phyloP scores from a whole-genome alignment of 1,284 basidiomycete species.

The Marasmius oreades region DNA sequence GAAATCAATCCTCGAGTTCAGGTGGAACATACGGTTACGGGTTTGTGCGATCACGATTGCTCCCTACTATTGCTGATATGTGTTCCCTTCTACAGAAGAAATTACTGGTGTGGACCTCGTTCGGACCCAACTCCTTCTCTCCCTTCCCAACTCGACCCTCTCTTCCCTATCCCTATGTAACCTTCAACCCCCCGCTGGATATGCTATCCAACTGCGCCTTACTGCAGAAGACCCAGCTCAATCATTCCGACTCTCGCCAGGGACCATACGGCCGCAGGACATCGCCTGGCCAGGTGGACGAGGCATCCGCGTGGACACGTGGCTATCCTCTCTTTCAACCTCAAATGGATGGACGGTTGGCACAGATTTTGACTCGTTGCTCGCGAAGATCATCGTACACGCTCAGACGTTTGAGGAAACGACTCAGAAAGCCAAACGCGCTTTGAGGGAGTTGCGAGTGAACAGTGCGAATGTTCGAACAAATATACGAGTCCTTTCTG shows the following conservation, averaged over 20 bases:
- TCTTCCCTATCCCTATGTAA: conserved; percentile 19
- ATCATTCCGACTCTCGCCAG: conserved; percentile 32
- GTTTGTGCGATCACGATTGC: conserved; percentile 17
- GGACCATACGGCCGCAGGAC: conserved; percentile 24
- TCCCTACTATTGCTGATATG: neutral
- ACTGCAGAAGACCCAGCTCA: conserved; percentile 35
- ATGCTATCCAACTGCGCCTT: conserved; percentile 36
- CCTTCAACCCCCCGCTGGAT: conserved; percentile 19
- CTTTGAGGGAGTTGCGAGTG: conserved; percentile 28
- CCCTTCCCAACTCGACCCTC: conserved; percentile 21
- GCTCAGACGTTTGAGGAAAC: conserved; percentile 29
- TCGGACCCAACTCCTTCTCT: conserved; percentile 32
- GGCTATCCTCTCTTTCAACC: conserved; percentile 23
- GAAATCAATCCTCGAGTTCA: conserved; percentile 37
- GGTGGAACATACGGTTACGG: conserved; percentile 39
- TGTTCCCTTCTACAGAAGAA: conserved; percentile 28
- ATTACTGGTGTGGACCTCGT: conserved; percentile 34
- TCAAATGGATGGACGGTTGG: conserved; percentile 27
- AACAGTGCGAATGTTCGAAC: conserved; percentile 25
- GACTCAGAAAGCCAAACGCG: conserved; percentile 28
- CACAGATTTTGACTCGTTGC: conserved; percentile 37
- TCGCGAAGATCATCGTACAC: conserved; percentile 37
- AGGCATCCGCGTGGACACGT: conserved; percentile 37
- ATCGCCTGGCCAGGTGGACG: conserved; percentile 34
- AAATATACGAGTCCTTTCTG: conserved; percentile 31